These are phyloP conservation scores for Paecilomyces sp. DNA, from an alignment of 2,329 filamentous ascomycete species.

Conservation along the genomic window DNA sequence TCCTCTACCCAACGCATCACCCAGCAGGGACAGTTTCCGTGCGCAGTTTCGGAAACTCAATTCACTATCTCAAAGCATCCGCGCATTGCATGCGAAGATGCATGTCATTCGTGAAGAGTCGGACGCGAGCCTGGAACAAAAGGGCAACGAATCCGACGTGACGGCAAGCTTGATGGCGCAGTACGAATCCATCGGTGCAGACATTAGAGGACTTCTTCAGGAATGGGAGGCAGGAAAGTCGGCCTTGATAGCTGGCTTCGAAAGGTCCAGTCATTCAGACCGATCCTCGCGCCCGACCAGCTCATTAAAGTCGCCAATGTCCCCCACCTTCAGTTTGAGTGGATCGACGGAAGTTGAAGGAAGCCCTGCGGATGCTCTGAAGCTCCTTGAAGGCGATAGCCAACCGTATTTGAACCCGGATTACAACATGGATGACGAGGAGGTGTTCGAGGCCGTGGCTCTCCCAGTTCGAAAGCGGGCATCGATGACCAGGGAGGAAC, in stretches of 20 bases:
- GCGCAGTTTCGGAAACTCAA: constrained; percentile 83
- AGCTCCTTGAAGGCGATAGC: constrained; percentile 67
- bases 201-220: constrained; percentile 70
- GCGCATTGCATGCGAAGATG: constrained; percentile 88
- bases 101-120: constrained; percentile 87
- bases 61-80: constrained; percentile 80
- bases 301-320: constrained; percentile 35
- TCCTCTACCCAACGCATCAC: constrained; percentile 59
- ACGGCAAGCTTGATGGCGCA: constrained; percentile 74
- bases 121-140: constrained; percentile 67
- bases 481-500: constrained; percentile 72
- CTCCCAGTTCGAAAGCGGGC: constrained; percentile 63
- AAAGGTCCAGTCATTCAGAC: constrained; percentile 63
- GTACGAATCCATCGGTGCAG: constrained; percentile 88
- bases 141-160: constrained; percentile 61
- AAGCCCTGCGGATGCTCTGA: constrained; percentile 62
- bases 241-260: constrained; percentile 73
- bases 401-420: constrained; percentile 21
- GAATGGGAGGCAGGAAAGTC: constrained; percentile 85
- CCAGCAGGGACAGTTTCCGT: constrained; percentile 75
- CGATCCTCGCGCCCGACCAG: constrained; percentile 48
- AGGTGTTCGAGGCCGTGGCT: constrained; percentile 88
- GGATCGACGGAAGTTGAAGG: constrained; percentile 47
- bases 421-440: constrained; percentile 49
- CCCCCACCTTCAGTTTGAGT: constrained; percentile 39